Conservation (phyloP, 495 filamentous ascomycete species). For the Xanthoparmelia taractica region DNA sequence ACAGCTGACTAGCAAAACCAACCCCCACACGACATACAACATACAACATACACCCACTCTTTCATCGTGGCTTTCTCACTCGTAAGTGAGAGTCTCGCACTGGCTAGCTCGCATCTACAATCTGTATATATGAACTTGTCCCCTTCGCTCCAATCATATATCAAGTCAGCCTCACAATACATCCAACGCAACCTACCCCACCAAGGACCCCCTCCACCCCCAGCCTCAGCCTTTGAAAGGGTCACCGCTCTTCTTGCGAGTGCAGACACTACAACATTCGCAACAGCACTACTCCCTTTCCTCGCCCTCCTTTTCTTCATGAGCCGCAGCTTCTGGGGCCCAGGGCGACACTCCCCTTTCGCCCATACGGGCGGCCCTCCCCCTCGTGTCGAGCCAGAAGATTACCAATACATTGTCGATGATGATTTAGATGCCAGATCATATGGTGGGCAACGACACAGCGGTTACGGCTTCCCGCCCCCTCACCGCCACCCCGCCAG, state of each 20-base stretch:
- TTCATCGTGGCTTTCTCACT: slow-evolving; percentile 41
- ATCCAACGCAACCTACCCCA: slow-evolving; percentile 37
- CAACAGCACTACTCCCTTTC: slow-evolving; percentile 43
- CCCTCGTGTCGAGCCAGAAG: slow-evolving; percentile 63
- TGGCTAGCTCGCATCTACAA: slow-evolving; percentile 40
- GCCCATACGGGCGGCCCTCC: slow-evolving; percentile 26
- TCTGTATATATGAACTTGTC: slow-evolving; percentile 48
- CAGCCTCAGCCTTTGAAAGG: slow-evolving; percentile 7
- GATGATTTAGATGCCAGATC: slow-evolving; percentile 34
- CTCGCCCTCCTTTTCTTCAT: slow-evolving; percentile 42
- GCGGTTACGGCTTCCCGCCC: slow-evolving; percentile 32
- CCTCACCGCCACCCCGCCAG: slow-evolving; percentile 27
- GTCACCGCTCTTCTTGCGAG: slow-evolving; percentile 12
- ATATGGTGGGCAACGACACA: slow-evolving; percentile 30
- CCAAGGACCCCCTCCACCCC: slow-evolving; percentile 31
- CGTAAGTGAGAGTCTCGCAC: slow-evolving; percentile 39
- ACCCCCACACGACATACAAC: too few relatives aligned
- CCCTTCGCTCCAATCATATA: slow-evolving; percentile 36
- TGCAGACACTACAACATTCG: slow-evolving; percentile 34
- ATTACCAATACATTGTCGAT: slow-evolving; percentile 77
- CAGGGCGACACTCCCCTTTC: slow-evolving; percentile 49
- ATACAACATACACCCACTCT: slow-evolving; percentile 32
- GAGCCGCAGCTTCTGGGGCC: slow-evolving; percentile 53
- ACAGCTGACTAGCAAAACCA: slow-evolving; percentile 4
- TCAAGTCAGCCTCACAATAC: slow-evolving; percentile 32